Evolutionary conservation across 352 stramenopile species (phyloP), one percentile per base, ranked within the genome.

Genomic region (Phytophthora syringae): DNA sequence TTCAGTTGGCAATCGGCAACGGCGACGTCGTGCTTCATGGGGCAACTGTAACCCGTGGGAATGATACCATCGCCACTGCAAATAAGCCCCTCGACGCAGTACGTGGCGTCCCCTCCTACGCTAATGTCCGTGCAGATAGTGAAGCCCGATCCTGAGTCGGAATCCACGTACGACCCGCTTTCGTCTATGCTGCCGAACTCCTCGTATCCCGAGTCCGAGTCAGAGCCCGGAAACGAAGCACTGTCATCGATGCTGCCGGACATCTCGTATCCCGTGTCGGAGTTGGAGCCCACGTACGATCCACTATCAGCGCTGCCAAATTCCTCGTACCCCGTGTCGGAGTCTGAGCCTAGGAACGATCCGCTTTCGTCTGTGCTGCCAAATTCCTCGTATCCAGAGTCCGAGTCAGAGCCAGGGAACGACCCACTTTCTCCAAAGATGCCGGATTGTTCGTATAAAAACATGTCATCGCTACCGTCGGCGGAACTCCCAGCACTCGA

Each of bases 51-150:
- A 15, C 77, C 75, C 27, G 52, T 42, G 1, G 75, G 77, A 18
- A 64, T 47, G 1, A 47, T 30, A 7, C 60, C 77, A 3, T 60
- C 47, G 18, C 77, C 75, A 24, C 60, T 70, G 58, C 78, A 86
- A 5, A 79, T 20, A 1, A 60, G 50, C 5, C 74, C 78, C 42
- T 62, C 39, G 27, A 84, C 58, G 48, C 72, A 77, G 51, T 77
- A 84, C 0, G 71, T 80, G 21, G 76, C 78, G 56, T 84, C 78
- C 9, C 45, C 55, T 36, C 64, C 61, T 20, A 86, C 68, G 28
- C 69, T 79, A 7, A 84, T 64, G 6, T 83, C 43, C 1, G 48
- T 80, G 61, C 74, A 86, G 2, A 64, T 54, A 12, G 45, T 12
- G n/a, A 25, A 52, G 32, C 13, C 54, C 32, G 40, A 42, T 15